Base-by-base conservation (phyloP, 2,329 filamentous ascomycete species). In the Decorospora gaudefroyi region DNA sequence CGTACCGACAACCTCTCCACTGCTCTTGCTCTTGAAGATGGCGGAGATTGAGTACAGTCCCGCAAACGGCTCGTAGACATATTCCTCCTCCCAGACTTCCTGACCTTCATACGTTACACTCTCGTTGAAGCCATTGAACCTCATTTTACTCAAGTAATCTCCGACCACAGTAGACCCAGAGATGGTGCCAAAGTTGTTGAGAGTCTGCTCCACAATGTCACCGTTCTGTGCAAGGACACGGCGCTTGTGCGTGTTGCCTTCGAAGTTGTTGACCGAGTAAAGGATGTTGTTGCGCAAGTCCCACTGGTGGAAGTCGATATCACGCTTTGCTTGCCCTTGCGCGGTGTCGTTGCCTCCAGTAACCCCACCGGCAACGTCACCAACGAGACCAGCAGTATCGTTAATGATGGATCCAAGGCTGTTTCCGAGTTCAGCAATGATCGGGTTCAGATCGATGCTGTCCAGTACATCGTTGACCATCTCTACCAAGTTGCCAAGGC, bases 191-290 rank as follows among this genome's bases (percentile, higher is more conserved):
- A 76, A 64, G 55, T 83, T 82, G 61, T 82, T 74, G 4, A 83
- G 71, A 28, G 62, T 75, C 49, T 79, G 71, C 52, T 83, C 79
- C 41, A 78, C 72, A 34, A 83, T 75, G 44, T 72, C 74, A 27
- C 80, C 80, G 51, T 78, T 76, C 63, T 82, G 80, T 4, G 72
- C 75, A 5, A 83, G 69, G 5, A 82, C 66, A 27, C 79, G 77
- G 62, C 84, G 83, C 23, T 78, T 82, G 65, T 72, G 62, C 29
- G 67, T 67, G 46, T 77, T 73, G 12, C 80, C 79, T 10, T 71
- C 71, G 62, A 82, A 84, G 70, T 84, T 76, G 68, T 83, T 83
- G 62, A 82, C 65, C 18, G 77, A 80, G 67, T 81, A 84, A 22
- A 85, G 75, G 47, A 84, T 78, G 60, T 81, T 81, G 68, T 82